These are phyloP conservation scores for Setomelanomma holmii DNA, from an alignment of 2,329 filamentous ascomycete species.

Conservation along the genomic window DNA sequence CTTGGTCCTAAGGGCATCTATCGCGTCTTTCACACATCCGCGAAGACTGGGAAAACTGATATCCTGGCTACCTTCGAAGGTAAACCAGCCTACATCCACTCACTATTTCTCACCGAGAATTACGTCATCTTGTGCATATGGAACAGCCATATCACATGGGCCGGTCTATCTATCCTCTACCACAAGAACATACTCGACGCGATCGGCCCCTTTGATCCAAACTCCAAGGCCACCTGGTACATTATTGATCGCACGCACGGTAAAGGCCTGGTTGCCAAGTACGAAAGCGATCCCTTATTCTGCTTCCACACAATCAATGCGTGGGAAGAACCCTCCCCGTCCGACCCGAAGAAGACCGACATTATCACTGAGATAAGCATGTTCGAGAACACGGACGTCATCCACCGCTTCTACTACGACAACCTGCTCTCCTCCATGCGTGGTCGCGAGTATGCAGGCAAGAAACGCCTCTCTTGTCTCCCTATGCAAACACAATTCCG, in stretches of 20 bases:
- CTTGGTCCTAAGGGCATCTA: slow-evolving; percentile 66
- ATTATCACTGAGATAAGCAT: slow-evolving; percentile 71
- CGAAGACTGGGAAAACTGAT: slow-evolving; percentile 68
- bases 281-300: slow-evolving; percentile 73
- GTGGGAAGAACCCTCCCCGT: slow-evolving; percentile 66
- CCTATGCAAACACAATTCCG: slow-evolving; percentile 41
- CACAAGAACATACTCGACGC: slow-evolving; percentile 72
- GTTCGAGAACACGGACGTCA: slow-evolving; percentile 69
- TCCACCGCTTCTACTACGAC: slow-evolving; percentile 71
- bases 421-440: slow-evolving; percentile 34
- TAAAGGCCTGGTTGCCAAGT: slow-evolving; percentile 72
- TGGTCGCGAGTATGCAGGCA: slow-evolving; percentile 21
- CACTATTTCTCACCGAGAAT: slow-evolving; percentile 74
- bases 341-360: slow-evolving; percentile 51
- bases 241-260: slow-evolving; percentile 71
- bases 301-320: slow-evolving; percentile 83
- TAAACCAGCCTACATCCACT: slow-evolving; percentile 78
- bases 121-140: slow-evolving; percentile 79
- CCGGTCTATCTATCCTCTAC: slow-evolving; percentile 68
- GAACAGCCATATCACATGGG: slow-evolving; percentile 65
- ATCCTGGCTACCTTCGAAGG: slow-evolving; percentile 72
- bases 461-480: slow-evolving; percentile 33
- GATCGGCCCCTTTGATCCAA: slow-evolving; percentile 67
- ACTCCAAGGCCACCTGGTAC: slow-evolving; percentile 70
- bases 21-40: slow-evolving; percentile 71